phyloP scores from a whole-genome alignment of 2,329 filamentous ascomycete species.

The Tolypocladium tundrense region DNA sequence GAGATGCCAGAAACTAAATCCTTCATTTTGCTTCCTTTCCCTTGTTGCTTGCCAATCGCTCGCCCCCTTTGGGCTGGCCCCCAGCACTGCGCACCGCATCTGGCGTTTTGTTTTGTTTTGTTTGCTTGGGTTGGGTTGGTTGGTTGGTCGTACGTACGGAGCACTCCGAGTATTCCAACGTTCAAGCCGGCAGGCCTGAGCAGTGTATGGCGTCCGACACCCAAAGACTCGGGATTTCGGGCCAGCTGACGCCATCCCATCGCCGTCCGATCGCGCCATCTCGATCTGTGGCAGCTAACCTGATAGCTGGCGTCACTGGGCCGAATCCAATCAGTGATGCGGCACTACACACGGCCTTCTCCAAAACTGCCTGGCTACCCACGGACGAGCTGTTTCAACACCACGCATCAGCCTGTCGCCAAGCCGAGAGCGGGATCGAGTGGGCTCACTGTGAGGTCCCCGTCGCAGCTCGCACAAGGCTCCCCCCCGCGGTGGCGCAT shows the following conservation, averaged over 20 bases:
- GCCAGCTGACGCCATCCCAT: neutral
- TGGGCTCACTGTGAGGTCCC: neutral
- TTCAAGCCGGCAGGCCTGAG: neutral
- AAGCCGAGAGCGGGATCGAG: neutral
- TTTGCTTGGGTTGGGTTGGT: neutral
- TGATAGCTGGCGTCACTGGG: neutral
- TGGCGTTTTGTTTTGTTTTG: neutral
- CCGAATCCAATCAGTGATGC: neutral
- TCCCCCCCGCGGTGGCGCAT: neutral
- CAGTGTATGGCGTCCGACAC: neutral
- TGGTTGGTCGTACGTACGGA: neutral
- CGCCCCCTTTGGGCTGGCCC: neutral
- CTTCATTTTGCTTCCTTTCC: neutral
- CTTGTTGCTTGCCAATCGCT: neutral
- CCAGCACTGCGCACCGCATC: neutral
- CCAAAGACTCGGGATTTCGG: neutral
- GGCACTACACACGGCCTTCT: neutral
- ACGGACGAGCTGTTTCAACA: neutral
- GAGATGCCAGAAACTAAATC: neutral
- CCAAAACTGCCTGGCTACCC: neutral
- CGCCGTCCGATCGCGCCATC: neutral
- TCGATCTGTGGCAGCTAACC: neutral
- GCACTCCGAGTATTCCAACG: too few species aligned
- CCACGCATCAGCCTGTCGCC: neutral
- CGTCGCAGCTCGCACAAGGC: neutral